Base-by-base conservation (phyloP, 2,329 filamentous ascomycete genomes). In the Fusarium oligoseptatum region DNA sequence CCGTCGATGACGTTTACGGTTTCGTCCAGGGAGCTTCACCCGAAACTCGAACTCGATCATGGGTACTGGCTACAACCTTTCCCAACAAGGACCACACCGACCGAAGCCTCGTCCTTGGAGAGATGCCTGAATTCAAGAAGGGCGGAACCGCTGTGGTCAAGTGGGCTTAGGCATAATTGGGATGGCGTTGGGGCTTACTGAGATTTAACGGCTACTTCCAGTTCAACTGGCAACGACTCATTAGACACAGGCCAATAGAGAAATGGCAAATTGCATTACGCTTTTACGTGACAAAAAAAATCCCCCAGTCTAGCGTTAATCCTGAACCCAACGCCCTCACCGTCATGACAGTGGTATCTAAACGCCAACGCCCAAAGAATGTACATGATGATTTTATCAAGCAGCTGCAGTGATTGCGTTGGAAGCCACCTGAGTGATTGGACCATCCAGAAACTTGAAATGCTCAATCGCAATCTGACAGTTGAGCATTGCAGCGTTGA, bases 401-500 rank as follows among this genome's bases (percentile, higher is more conserved):
- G 73, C 60, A 58, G 61, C 64, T 41, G 58, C 36, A 20, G 64
- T 67, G 39, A 61, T 62, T 24, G 65, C 36, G 39, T 61, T 58
- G 36, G 63, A 57, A n/a, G 60, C 29, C 15, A 77, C 69, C 45
- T 74, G 68, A 2, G 76, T 71, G 12, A 76, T 82, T 36, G 79
- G 84, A 12, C 88, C 89, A 75, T 93, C 91, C 6, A 93, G 81
- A 76, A 90, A 91, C 79, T 89, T 91, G 81, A 98, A 98, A 75
- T 94, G 93, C 76, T 94, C 92, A 55, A 95, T 89, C 1, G 95
- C 95, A 68, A 97, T 92, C 83, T 94, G 92, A 75, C 96, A 97
- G 81, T 98, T 98, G 75, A 98, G 88, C 82, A 97, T 91, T 14
- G 95, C 95, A 63, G 94, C 92, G 78, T 98, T 98, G 86, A 97